These are phyloP conservation scores for Syncephalastrum contaminatum DNA, from an alignment of 371 early-diverging fungal genomes.

Conservation along the genomic window DNA sequence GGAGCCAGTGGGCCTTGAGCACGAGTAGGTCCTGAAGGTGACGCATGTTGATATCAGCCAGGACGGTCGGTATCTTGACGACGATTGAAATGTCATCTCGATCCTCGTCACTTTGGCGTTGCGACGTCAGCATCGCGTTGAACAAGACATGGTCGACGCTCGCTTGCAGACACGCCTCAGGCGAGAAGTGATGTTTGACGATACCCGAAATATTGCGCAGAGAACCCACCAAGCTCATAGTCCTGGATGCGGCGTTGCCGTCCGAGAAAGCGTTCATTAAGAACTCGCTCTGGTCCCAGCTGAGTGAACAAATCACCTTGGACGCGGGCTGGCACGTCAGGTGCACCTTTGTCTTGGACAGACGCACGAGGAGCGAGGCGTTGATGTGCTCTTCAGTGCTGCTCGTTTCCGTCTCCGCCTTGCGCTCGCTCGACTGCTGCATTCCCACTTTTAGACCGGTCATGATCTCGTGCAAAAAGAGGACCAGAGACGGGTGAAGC, in stretches of 20 bases:
- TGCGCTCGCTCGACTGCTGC: conserved; percentile 49
- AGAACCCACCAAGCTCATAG: conserved; percentile 62
- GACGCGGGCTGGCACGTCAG: conserved; percentile 78
- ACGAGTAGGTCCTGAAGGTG: conserved; percentile 78
- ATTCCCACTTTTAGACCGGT: conserved; percentile 67
- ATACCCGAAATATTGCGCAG: conserved; percentile 59
- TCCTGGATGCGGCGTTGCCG: conserved; percentile 33
- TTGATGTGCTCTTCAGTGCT: conserved; percentile 26
- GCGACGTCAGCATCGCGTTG: conserved; percentile 58
- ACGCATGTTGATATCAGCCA: conserved; percentile 66
- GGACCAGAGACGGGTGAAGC: conserved; percentile 74
- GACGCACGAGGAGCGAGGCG: conserved; percentile 49
- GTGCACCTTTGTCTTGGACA: conserved; percentile 69
- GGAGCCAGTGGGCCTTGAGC: conserved; percentile 70
- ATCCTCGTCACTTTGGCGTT: conserved; percentile 15
- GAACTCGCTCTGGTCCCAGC: conserved; percentile 73
- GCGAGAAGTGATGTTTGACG: conserved; percentile 80
- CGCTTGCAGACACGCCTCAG: conserved; percentile 73
- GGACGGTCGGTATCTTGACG: conserved; percentile 57
- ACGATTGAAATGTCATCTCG: conserved; percentile 59
- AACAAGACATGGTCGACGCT: conserved; percentile 60
- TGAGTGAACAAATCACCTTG: conserved; percentile 72
- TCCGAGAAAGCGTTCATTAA: conserved; percentile 55
- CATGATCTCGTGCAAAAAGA: conserved; percentile 69
- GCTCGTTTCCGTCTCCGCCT: conserved; percentile 22